A percentile compares a stretch with the other conserved stretches of the same genome.
These are phyloP conservation scores for Lojkania enalia DNA, from an alignment of 2,329 filamentous ascomycete genomes.

Conservation along the genomic window DNA sequence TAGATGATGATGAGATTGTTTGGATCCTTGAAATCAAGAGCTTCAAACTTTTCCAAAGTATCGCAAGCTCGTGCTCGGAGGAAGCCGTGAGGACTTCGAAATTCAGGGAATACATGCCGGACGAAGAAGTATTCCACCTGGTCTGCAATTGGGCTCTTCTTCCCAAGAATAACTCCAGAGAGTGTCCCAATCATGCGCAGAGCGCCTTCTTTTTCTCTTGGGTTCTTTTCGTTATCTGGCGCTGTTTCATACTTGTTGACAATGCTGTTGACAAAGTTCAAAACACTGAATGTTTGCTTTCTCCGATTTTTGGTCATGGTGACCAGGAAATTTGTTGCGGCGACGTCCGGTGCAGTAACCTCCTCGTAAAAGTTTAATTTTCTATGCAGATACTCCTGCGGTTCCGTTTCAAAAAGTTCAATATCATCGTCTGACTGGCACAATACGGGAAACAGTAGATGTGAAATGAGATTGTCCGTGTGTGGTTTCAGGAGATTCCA, in stretches of 20 bases:
- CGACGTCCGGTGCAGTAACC: constrained; percentile 90
- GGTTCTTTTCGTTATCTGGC: constrained; percentile 86
- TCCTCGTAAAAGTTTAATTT: constrained; percentile 99
- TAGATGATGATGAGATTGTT: constrained; percentile 97
- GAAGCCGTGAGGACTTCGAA: constrained; percentile 88
- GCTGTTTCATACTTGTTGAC: constrained; percentile 90
- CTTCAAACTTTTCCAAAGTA: constrained; percentile 96
- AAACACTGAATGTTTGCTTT: constrained; percentile 93
- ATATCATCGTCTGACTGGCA: constrained; percentile 92
- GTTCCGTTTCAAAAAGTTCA: constrained; percentile 90
- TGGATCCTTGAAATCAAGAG: constrained; percentile 93
- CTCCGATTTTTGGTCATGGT: constrained; percentile 91
- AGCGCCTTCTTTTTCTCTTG: constrained; percentile 93
- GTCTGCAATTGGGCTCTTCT: constrained; percentile 97
- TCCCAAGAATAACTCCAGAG: constrained; percentile 89
- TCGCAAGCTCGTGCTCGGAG: constrained; percentile 94
- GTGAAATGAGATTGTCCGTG: constrained; percentile 87
- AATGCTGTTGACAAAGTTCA: constrained; percentile 92
- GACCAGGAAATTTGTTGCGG: constrained; percentile 94
- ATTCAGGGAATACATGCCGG: constrained; percentile 97
- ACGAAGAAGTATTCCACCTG: constrained; percentile 99
- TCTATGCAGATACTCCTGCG: constrained; percentile 93
- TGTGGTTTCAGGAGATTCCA: constrained; percentile 94
- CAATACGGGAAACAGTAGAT: constrained; percentile 93
- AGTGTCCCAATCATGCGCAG: constrained; percentile 96